Evolutionary conservation across 2,329 filamentous ascomycete genomes (phyloP).

Genomic region (Fusarium dlaminii): DNA sequence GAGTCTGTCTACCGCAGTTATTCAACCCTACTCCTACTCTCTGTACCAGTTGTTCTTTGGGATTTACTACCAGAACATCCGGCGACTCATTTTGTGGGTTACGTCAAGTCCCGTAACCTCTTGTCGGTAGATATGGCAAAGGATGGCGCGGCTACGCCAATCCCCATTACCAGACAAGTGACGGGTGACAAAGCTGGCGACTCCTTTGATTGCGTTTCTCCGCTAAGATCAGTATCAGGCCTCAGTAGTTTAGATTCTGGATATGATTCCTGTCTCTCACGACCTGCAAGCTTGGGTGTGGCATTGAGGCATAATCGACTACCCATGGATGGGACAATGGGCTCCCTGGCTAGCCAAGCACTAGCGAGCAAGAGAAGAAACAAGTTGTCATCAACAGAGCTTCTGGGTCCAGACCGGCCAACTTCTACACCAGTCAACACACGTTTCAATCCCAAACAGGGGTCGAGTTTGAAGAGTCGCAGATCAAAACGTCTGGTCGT

Average conservation of each 20-base stretch:
- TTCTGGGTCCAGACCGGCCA: conserved; percentile 26
- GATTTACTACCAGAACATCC: conserved; percentile 39
- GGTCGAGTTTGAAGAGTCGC: neutral
- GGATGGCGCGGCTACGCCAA: conserved; percentile 29
- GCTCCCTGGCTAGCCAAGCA: conserved; percentile 23
- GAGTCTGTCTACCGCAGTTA: conserved; percentile 40
- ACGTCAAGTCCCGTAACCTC: conserved; percentile 40
- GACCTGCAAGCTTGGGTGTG: conserved; percentile 30
- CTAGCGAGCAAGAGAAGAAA: conserved; percentile 30
- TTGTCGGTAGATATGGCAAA: conserved; percentile 13
- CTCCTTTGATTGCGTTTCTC: conserved; percentile 31
- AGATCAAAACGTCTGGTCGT: conserved; percentile 20
- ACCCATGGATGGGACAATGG: conserved; percentile 26
- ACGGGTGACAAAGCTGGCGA: conserved; percentile 17
- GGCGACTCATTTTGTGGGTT: conserved; percentile 42
- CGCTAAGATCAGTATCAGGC: conserved; percentile 35
- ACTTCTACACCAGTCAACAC: conserved; percentile 16
- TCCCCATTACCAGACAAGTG: conserved; percentile 34
- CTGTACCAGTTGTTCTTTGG: conserved; percentile 42
- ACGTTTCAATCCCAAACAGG: neutral
- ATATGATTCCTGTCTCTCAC: conserved; percentile 39
- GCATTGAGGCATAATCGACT: conserved; percentile 27
- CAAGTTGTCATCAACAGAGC: conserved; percentile 28
- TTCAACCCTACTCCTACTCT: conserved; percentile 39
- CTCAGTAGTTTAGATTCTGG: conserved; percentile 41